Conservation (phyloP, 192 early-diverging fungal genomes). For the Coemansia sp. region DNA sequence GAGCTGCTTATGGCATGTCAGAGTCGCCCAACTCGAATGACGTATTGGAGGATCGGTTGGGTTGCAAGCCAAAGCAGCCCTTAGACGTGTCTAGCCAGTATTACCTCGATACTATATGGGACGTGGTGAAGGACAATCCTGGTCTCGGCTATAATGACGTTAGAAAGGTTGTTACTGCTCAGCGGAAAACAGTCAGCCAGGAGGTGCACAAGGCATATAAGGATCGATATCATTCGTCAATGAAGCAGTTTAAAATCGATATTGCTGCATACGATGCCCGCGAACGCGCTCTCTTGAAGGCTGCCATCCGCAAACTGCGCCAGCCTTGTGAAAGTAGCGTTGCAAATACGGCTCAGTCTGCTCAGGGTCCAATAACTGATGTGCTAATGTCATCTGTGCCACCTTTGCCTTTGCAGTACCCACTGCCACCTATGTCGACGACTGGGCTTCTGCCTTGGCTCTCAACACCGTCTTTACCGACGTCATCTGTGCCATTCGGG, state of each 20-base stretch:
- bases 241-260: background rate
- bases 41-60: too few species aligned
- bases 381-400: too few species aligned
- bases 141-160: background rate
- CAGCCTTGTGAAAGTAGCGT: background rate
- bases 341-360: background rate
- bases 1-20: too few species aligned
- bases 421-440: background rate
- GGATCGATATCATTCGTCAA: background rate
- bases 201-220: background rate
- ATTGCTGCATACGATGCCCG: conserved; percentile 1
- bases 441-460: background rate
- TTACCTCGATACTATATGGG: background rate
- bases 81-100: background rate
- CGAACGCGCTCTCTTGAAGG: background rate
- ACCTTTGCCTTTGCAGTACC: background rate
- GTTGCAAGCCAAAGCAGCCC: too few species aligned
- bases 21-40: too few species aligned
- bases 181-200: background rate
- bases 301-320: background rate
- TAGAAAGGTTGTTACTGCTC: background rate
- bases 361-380: background rate
- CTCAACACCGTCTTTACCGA: background rate
- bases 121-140: background rate
- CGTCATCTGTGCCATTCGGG: background rate